A percentile compares a stretch with the other conserved stretches of the same genome.
phyloP scores from a whole-genome alignment of 2,329 filamentous ascomycete species.

The Colletotrichum cuscutae region DNA sequence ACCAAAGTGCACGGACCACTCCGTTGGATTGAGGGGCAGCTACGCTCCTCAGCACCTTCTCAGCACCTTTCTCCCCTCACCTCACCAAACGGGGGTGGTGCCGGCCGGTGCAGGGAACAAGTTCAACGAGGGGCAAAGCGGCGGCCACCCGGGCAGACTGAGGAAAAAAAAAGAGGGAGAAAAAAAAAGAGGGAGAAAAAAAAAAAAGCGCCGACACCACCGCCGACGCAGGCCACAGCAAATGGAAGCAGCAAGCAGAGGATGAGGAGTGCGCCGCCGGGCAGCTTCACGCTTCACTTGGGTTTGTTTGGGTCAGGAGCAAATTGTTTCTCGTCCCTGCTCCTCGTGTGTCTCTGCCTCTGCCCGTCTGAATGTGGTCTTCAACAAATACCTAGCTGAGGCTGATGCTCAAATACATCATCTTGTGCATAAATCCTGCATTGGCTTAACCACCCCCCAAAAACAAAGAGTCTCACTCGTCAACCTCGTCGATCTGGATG shows the following conservation, averaged over 20 bases:
- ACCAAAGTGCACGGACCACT: background rate
- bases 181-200: background rate
- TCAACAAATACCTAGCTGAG: constrained; percentile 33
- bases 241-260: background rate
- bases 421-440: constrained; percentile 23
- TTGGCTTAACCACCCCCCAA: background rate
- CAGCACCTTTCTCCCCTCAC: constrained; percentile 4
- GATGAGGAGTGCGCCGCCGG: background rate
- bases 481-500: background rate
- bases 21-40: constrained; percentile 18
- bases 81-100: background rate
- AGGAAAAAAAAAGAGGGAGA: background rate
- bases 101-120: background rate
- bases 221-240: background rate
- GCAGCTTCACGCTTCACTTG: background rate
- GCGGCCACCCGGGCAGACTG: background rate
- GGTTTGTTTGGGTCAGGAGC: constrained; percentile 8
- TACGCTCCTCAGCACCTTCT: constrained; percentile 12
- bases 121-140: constrained; percentile 20
- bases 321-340: constrained; percentile 24
- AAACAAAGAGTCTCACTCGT: constrained; percentile 18
- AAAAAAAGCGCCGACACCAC: background rate
- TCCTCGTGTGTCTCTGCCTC: constrained; percentile 20
- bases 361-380: constrained; percentile 12
- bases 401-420: constrained; percentile 13